phyloP scores from a whole-genome alignment of 176 grass and related monocot species.

The Carex cristatella region DNA sequence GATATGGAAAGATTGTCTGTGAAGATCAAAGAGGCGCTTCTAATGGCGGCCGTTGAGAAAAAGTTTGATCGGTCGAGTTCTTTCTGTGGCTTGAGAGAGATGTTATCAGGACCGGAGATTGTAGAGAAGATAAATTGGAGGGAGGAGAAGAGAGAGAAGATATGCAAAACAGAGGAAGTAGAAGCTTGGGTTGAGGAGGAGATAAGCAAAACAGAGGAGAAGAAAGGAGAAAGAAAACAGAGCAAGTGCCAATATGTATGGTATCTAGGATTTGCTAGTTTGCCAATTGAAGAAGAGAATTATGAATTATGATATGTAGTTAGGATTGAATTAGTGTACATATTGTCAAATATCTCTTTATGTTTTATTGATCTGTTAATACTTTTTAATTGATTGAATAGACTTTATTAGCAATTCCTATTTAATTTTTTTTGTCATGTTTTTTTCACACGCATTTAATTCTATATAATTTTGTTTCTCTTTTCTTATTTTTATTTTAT shows the following conservation, averaged over 20 bases:
- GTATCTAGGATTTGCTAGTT: constrained; percentile 14
- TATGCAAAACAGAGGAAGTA: not conserved
- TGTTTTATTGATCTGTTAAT: not conserved
- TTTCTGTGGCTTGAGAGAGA: constrained; percentile 3
- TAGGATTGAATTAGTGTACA: not conserved
- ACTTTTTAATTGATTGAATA: not conserved
- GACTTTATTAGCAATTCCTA: not conserved
- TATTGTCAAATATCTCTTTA: not conserved
- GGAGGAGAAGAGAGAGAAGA: not conserved
- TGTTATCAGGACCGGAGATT: not conserved
- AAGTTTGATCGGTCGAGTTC: not conserved
- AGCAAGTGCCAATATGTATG: not conserved
- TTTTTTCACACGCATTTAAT: too few relatives aligned
- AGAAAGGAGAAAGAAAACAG: not conserved
- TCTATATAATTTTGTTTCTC: too few relatives aligned
- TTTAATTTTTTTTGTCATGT: not conserved
- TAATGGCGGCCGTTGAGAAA: not conserved
- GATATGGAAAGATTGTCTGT: not conserved
- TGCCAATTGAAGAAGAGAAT: not conserved
- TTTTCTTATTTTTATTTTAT: too few relatives aligned
- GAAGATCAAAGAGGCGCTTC: not conserved
- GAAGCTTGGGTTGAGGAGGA: not conserved
- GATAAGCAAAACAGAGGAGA: not conserved
- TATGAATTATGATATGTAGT: not conserved
- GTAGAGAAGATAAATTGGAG: not conserved